Percentiles rank a stretch among this genome's conserved stretches.
Evolutionary conservation across 2,329 filamentous ascomycete genomes (phyloP).

Genomic region (Arachnopeziza araneosa): DNA sequence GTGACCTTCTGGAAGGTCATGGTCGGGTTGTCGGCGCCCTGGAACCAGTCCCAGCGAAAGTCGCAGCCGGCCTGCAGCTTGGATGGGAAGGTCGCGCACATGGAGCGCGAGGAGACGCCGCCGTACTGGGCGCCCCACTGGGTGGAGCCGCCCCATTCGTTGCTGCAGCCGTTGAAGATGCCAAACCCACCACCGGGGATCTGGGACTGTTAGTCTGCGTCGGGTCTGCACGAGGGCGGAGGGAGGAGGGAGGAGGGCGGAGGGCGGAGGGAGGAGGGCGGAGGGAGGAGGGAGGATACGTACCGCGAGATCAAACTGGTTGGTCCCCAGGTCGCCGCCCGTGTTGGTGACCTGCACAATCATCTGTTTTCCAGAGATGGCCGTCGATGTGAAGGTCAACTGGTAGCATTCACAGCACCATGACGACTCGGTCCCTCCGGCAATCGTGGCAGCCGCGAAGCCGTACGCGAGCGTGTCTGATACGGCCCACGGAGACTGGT

Average conservation of each 20-base stretch:
- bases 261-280: neutral
- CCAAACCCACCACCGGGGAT: conserved; percentile 54
- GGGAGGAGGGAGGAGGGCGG: neutral
- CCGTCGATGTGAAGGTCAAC: conserved; percentile 40
- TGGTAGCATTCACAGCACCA: conserved; percentile 65
- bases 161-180: conserved; percentile 47
- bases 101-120: conserved; percentile 38
- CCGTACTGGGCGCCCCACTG: conserved; percentile 45
- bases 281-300: neutral
- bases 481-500: conserved; percentile 58
- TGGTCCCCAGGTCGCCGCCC: conserved; percentile 48
- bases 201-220: conserved; percentile 47
- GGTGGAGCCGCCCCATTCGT: conserved; percentile 40
- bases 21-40: conserved; percentile 41
- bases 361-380: conserved; percentile 55
- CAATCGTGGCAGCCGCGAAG: conserved; percentile 55
- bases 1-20: conserved; percentile 42
- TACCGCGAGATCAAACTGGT: conserved; percentile 51
- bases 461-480: conserved; percentile 50
- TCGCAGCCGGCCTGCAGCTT: conserved; percentile 41
- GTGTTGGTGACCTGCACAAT: conserved; percentile 61
- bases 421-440: conserved; percentile 48
- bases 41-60: conserved; percentile 50
- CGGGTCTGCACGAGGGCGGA: too few relatives aligned
- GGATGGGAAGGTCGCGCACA: conserved; percentile 41